Evolutionary conservation across 345 rosid species (phyloP).

Genomic region (Ceriops zippeliana): DNA sequence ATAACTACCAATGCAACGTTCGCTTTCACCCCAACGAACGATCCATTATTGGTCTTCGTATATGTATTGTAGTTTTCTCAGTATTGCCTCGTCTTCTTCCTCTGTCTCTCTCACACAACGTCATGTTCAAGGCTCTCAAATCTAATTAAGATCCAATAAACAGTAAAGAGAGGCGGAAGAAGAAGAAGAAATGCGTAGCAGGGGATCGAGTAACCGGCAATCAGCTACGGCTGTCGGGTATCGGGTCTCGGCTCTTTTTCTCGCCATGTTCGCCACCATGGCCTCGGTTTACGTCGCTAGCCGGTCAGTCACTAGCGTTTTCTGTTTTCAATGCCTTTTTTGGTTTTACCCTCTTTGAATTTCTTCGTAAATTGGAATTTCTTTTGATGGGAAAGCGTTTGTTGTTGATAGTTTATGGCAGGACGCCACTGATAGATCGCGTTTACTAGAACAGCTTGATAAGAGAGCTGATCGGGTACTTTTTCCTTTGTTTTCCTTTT

Average conservation of each 20-base stretch:
- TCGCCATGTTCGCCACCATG: slow-evolving; percentile 32
- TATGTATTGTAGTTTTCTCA: neutral
- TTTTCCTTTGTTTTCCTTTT: neutral
- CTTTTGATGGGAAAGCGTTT: neutral
- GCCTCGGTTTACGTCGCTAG: slow-evolving; percentile 37
- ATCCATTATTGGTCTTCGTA: too few species aligned
- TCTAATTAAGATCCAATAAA: neutral
- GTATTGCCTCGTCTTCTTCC: neutral
- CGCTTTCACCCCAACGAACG: neutral
- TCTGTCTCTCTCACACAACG: neutral
- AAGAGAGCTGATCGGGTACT: slow-evolving; percentile 67
- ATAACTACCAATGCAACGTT: neutral
- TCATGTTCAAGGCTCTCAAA: neutral
- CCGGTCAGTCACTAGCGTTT: slow-evolving; percentile 41
- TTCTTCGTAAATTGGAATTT: neutral
- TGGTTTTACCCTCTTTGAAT: neutral
- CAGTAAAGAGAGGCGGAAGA: neutral
- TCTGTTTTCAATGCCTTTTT: too few species aligned
- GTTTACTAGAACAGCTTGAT: slow-evolving; percentile 68
- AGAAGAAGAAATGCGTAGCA: slow-evolving; percentile 31
- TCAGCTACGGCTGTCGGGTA: slow-evolving; percentile 15
- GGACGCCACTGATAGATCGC: slow-evolving; percentile 79
- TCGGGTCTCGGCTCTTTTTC: slow-evolving; percentile 20
- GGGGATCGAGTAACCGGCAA: slow-evolving; percentile 35
- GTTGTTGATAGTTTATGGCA: slow-evolving; percentile 64